Evolutionary conservation across 1,284 basidiomycete genomes (phyloP), one percentile per base, ranked within the genome.

Genomic region (Sporisorium exsertum): DNA sequence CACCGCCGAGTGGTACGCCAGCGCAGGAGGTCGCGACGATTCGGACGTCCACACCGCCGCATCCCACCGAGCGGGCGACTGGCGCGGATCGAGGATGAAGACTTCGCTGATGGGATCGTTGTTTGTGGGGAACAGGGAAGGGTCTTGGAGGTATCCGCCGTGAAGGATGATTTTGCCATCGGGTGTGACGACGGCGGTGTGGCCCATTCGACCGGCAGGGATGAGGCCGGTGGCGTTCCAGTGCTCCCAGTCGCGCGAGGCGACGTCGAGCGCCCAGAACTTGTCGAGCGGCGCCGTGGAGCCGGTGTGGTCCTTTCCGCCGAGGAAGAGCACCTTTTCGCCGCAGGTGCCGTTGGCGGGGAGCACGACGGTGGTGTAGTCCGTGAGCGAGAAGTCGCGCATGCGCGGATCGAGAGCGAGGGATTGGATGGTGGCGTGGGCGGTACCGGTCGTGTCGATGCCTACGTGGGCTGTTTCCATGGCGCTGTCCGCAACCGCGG

Each of bases 1-100:
- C 12, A 80, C 79, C 4, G 85, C 81, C 10, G 81, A 77, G 64
- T 87, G 86, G 69, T 76, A 87, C 0, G 85, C 85, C 24, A 80
- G 59, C 3, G 72, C 59, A 4, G 85, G 85, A 2, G 79, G 58
- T 7, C 20, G 42, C 24, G 50, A 24, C 10, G 45, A 61, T 42
- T 56, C 62, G 20, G 54, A 50, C 5, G 55, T 70, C 64, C 64
- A 56, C 29, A 70, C 33, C 16, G 69, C 61, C 20, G 63, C 53
- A 15, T 58, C 47, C 70, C 83, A 80, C 12, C 55, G 35, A 0
- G 81, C 77, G 24, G 81, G 84, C n/a, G 59, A 55, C 60, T 78
- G 53, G 13, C 26, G 42, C 5, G 74, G 60, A 59, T 79, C 74
- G 27, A 87, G 78, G 22, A 83, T 56, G 58, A 77, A 76, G 8